Conservation (phyloP, 148 eudicot species). For the Spergularia marina region DNA sequence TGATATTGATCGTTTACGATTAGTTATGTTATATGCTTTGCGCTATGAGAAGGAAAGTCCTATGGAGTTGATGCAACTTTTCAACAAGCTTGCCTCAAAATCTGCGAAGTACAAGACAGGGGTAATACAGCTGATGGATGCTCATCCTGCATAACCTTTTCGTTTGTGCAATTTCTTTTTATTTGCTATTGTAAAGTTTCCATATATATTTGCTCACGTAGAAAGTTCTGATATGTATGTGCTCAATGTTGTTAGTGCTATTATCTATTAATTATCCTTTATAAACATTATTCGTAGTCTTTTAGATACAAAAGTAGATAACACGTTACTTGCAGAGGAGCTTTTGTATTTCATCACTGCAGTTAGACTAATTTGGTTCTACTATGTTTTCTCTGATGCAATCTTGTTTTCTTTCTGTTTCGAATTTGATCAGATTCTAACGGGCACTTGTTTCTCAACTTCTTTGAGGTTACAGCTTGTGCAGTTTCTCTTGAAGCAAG, state of each 20-base stretch:
- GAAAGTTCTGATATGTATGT: too few relatives aligned
- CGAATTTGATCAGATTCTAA: constrained; percentile 13
- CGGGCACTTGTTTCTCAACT: constrained; percentile 14
- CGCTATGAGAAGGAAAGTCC: constrained; percentile 99
- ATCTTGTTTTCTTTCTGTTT: neutral
- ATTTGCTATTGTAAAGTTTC: neutral
- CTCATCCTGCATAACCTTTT: neutral
- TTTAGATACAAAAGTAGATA: neutral
- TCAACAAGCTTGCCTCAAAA: constrained; percentile 81
- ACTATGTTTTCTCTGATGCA: neutral
- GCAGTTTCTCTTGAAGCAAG: constrained; percentile 92
- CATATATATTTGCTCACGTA: neutral
- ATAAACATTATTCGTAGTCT: neutral
- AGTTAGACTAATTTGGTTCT: neutral
- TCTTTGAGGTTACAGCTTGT: constrained; percentile 65
- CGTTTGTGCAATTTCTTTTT: constrained; percentile 2
- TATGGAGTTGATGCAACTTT: constrained; percentile 93
- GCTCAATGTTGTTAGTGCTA: neutral
- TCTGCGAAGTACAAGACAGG: constrained; percentile 95
- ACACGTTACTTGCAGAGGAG: neutral
- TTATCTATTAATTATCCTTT: neutral
- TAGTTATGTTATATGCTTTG: constrained; percentile 93
- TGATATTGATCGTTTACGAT: constrained; percentile 86
- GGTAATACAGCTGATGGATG: constrained; percentile 48
- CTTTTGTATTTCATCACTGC: neutral